Evolutionary conservation across 495 filamentous ascomycete species (phyloP).

Genomic region (Pseudomonodictys pantanalensis): DNA sequence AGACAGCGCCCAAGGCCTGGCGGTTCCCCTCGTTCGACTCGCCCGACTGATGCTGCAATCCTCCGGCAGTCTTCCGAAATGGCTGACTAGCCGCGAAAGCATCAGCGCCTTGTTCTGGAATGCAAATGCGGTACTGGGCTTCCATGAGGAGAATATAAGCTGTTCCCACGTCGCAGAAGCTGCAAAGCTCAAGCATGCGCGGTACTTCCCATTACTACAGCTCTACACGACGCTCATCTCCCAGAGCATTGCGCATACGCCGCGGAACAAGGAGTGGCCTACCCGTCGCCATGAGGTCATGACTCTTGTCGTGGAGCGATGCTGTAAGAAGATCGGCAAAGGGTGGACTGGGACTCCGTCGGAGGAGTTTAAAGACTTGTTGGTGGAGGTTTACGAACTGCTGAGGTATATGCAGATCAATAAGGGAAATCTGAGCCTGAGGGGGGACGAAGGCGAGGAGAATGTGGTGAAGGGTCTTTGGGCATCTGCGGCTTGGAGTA

Average conservation of each 20-base stretch:
- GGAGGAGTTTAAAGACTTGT: conserved; percentile 4
- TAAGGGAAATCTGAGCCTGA: conserved; percentile 5
- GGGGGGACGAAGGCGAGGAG: conserved; percentile 17
- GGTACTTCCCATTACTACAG: conserved; percentile 10
- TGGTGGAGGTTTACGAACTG: conserved; percentile 12
- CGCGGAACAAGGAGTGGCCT: background rate
- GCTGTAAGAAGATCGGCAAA: conserved; percentile 1
- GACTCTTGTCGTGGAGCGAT: conserved; percentile 10
- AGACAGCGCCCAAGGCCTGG: background rate
- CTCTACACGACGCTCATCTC: conserved; percentile 16
- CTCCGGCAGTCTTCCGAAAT: background rate
- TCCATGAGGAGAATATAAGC: background rate
- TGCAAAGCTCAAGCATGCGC: background rate
- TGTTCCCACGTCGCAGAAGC: conserved; percentile 15
- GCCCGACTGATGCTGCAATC: conserved; percentile 1
- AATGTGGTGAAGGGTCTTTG: conserved; percentile 12
- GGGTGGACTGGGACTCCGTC: background rate
- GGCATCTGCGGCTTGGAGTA: conserved; percentile 2
- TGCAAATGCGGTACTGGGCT: conserved; percentile 2
- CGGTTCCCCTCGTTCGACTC: conserved; percentile 4
- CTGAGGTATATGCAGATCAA: conserved; percentile 6
- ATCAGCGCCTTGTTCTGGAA: conserved; percentile 13
- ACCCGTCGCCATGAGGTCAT: conserved; percentile 1
- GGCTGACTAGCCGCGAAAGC: background rate
- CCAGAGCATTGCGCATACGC: conserved; percentile 8